These are phyloP conservation scores for Lactuca saligna DNA, from an alignment of 129 eudicot species.

Conservation along the genomic window DNA sequence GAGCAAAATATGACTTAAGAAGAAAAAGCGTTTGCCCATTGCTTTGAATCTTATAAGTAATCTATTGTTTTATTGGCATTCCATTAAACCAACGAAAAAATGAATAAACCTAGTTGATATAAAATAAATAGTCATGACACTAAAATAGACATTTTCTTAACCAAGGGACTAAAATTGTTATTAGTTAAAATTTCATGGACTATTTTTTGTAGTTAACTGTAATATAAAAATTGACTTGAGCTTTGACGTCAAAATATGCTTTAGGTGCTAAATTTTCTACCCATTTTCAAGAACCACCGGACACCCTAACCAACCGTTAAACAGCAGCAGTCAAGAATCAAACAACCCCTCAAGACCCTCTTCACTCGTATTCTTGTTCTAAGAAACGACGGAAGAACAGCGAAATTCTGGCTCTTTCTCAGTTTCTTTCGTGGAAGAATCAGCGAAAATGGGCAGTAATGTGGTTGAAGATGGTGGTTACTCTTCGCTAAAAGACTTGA, in stretches of 20 bases:
- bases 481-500: constrained; percentile 48
- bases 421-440: background rate
- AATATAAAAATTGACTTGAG: constrained; percentile 27
- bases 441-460: constrained; percentile 26
- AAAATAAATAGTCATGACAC: background rate
- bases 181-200: background rate
- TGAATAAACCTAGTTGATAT: background rate
- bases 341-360: constrained; percentile 2
- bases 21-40: no score
- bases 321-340: constrained; percentile 24
- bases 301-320: constrained; percentile 39
- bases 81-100: background rate
- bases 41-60: no score
- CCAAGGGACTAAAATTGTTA: constrained; percentile 3
- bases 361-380: background rate
- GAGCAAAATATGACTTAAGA: no score
- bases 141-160: background rate
- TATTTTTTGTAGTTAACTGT: background rate
- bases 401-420: constrained; percentile 2
- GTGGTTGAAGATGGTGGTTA: constrained; percentile 39
- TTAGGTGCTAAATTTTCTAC: constrained; percentile 27
- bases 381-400: background rate
- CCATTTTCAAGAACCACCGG: constrained; percentile 31
- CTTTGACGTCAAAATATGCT: constrained; percentile 31
- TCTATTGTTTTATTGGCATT: no score